phyloP scores from a whole-genome alignment of 2,329 filamentous ascomycete species.

The Diaporthe capsici region DNA sequence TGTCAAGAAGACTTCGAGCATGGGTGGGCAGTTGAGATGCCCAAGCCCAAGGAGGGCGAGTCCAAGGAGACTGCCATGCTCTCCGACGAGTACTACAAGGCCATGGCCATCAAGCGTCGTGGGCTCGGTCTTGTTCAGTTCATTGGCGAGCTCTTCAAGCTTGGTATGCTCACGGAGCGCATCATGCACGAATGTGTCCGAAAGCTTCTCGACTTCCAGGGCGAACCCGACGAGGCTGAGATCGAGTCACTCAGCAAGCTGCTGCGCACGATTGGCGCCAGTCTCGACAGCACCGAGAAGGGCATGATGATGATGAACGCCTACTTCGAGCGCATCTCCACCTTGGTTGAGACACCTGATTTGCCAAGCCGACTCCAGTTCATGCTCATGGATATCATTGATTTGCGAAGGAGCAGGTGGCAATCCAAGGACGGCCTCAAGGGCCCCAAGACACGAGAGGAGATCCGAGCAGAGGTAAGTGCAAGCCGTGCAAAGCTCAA shows the following conservation, averaged over 20 bases:
- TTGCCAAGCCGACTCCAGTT: conserved; percentile 91
- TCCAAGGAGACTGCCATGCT: conserved; percentile 82
- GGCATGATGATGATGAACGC: conserved; percentile 89
- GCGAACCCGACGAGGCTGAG: conserved; percentile 93
- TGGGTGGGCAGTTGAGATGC: conserved; percentile 93
- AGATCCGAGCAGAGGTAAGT: conserved; percentile 85
- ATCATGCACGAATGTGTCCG: conserved; percentile 99
- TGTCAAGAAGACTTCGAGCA: conserved; percentile 99
- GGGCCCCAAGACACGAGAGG: conserved; percentile 95
- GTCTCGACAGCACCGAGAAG: conserved; percentile 87
- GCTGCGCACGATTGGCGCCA: conserved; percentile 89
- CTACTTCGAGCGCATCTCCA: conserved; percentile 91
- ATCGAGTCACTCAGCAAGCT: conserved; percentile 96
- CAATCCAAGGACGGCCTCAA: conserved; percentile 90
- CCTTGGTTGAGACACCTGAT: conserved; percentile 83
- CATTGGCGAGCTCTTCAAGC: conserved; percentile 99
- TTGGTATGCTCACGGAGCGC: conserved; percentile 97
- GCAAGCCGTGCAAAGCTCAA: not conserved
- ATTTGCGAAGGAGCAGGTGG: conserved; percentile 85
- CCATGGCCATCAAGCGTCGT: conserved; percentile 93
- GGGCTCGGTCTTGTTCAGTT: conserved; percentile 99
- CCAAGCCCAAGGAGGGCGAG: conserved; percentile 79
- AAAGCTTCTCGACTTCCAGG: conserved; percentile 96
- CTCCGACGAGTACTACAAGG: conserved; percentile 96
- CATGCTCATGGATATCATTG: conserved; percentile 96